These are phyloP conservation scores for Leishmania lainsoni DNA, from an alignment of 208 protist species.

Conservation along the genomic window DNA sequence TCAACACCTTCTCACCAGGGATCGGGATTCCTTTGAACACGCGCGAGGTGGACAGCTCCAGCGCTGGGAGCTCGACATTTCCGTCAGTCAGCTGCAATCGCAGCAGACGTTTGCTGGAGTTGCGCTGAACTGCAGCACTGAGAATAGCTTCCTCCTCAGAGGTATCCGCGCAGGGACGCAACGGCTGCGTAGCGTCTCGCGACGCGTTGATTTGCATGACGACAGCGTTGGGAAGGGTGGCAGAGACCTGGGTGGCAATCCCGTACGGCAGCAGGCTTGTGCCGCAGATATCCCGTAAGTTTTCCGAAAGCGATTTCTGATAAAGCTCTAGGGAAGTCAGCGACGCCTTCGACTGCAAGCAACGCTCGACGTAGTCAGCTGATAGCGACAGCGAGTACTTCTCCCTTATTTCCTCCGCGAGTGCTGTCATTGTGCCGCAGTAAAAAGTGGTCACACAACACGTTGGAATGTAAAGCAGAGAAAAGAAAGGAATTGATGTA, in stretches of 20 bases:
- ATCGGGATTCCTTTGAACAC: conserved; percentile 68
- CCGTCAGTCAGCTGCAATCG: conserved; percentile 76
- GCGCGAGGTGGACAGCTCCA: conserved; percentile 72
- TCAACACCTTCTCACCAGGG: conserved; percentile 75
- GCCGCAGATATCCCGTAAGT: conserved; percentile 67
- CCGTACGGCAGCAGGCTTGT: conserved; percentile 57
- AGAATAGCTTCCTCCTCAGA: conserved; percentile 58
- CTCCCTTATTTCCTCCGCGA: conserved; percentile 42
- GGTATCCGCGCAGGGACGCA: conserved; percentile 67
- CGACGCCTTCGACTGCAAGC: conserved; percentile 12
- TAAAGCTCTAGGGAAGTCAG: conserved; percentile 56
- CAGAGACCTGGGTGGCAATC: conserved; percentile 43
- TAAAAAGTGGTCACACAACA: neutral
- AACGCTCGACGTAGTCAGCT: conserved; percentile 58
- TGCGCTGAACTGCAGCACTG: conserved; percentile 48
- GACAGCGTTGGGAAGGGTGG: conserved; percentile 43
- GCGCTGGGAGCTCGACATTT: conserved; percentile 60
- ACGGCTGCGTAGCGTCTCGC: conserved; percentile 80
- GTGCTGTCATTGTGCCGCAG: conserved; percentile 28
- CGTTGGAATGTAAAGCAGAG: neutral
- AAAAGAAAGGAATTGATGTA: neutral
- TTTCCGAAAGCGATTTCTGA: conserved; percentile 50
- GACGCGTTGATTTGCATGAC: conserved; percentile 79
- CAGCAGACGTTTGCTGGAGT: conserved; percentile 60
- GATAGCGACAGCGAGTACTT: conserved; percentile 59